These are phyloP conservation scores for Hanseniaspora occidentalis DNA, from an alignment of 805 yeast species.

Conservation along the genomic window DNA sequence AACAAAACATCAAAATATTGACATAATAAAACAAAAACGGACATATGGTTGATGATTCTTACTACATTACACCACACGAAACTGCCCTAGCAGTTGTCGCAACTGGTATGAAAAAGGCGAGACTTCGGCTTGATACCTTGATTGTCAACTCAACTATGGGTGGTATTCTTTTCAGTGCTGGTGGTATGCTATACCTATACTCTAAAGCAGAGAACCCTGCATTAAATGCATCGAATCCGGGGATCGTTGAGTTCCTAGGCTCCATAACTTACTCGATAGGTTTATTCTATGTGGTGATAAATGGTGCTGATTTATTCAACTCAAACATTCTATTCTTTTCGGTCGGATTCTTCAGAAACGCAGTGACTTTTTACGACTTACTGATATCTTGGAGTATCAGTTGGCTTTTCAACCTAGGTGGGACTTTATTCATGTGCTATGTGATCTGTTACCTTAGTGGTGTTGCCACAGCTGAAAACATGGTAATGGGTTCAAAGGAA, in stretches of 20 bases:
- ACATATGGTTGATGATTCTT: constrained; percentile 32
- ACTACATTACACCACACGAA: constrained; percentile 65
- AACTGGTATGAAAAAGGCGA: constrained; percentile 70
- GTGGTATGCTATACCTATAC: constrained; percentile 57
- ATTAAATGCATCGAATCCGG: constrained; percentile 32
- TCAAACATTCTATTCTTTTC: constrained; percentile 62
- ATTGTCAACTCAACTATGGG: constrained; percentile 55
- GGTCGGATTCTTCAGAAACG: constrained; percentile 57
- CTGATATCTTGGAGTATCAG: constrained; percentile 54
- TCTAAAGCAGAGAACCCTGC: constrained; percentile 40
- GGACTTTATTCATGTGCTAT: constrained; percentile 53
- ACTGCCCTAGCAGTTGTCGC: constrained; percentile 79
- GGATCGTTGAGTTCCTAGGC: constrained; percentile 40
- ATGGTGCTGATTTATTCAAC: constrained; percentile 69
- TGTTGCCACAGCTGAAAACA: constrained; percentile 29
- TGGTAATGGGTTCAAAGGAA: constrained; percentile 35
- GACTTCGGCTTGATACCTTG: constrained; percentile 50
- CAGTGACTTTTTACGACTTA: constrained; percentile 53
- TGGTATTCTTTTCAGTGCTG: constrained; percentile 54
- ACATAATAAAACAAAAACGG: not conserved
- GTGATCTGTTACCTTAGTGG: constrained; percentile 48
- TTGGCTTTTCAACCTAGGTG: constrained; percentile 53
- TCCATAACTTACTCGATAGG: constrained; percentile 62
- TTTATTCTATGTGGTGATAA: constrained; percentile 55
- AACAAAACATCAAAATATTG: not conserved